These are phyloP conservation scores for Platismatia glauca DNA, from an alignment of 495 filamentous ascomycete genomes.

Conservation along the genomic window DNA sequence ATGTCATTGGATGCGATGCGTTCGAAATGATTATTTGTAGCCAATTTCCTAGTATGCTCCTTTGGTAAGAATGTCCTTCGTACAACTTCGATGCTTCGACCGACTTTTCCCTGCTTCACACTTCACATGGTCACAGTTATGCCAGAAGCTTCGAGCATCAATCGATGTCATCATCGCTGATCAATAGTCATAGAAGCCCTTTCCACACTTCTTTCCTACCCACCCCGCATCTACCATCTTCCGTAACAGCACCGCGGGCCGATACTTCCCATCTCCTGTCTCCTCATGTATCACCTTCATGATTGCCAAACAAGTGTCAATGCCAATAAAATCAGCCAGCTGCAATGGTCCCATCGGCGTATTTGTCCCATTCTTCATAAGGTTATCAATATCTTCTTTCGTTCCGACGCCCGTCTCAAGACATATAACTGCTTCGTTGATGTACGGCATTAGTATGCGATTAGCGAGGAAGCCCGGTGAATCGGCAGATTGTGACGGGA, in stretches of 20 bases:
- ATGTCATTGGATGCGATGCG: not conserved
- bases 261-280: conserved; percentile 91
- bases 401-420: conserved; percentile 84
- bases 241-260: conserved; percentile 71
- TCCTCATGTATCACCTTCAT: conserved; percentile 93
- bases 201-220: conserved; percentile 95
- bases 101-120: not conserved
- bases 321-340: conserved; percentile 92
- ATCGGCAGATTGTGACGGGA: conserved; percentile 77
- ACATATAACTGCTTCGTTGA: conserved; percentile 97
- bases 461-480: conserved; percentile 94
- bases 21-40: not conserved
- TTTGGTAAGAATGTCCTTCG: not conserved
- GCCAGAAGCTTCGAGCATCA: not conserved
- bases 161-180: not conserved
- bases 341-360: conserved; percentile 96
- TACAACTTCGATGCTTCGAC: not conserved
- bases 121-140: not conserved
- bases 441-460: conserved; percentile 96
- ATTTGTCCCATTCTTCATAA: conserved; percentile 99
- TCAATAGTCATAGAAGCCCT: conserved; percentile 87
- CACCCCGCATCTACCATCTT: conserved; percentile 99
- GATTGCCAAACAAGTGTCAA: conserved; percentile 93
- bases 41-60: not conserved
- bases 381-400: conserved; percentile 85